Evolutionary conservation across 2,329 filamentous ascomycete species (phyloP).

Genomic region (Stagonosporopsis vannaccii): DNA sequence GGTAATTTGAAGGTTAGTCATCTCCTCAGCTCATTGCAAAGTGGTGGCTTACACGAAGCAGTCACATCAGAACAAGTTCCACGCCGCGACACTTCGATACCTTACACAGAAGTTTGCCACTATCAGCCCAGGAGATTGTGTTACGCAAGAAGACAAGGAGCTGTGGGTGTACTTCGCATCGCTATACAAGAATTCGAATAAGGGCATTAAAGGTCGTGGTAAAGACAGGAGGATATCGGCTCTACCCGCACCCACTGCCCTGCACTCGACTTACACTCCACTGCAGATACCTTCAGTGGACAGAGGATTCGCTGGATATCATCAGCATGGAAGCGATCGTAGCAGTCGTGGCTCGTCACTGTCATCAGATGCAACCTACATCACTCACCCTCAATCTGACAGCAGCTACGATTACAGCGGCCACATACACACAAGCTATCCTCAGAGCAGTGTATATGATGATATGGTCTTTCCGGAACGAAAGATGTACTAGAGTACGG

Average conservation of each 20-base stretch:
- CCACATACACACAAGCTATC: constrained; percentile 35
- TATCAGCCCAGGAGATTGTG: constrained; percentile 66
- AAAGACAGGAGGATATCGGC: constrained; percentile 75
- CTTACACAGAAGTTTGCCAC: constrained; percentile 75
- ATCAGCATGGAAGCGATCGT: constrained; percentile 41
- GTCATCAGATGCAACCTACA: constrained; percentile 37
- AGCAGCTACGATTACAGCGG: constrained; percentile 43
- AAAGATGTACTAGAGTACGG: constrained; percentile 36
- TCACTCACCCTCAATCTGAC: constrained; percentile 29
- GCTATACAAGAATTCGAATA: constrained; percentile 98
- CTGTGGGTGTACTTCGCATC: constrained; percentile 84
- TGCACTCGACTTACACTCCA: constrained; percentile 36
- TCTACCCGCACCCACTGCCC: constrained; percentile 34
- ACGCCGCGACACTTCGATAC: constrained; percentile 73
- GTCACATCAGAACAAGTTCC: constrained; percentile 95
- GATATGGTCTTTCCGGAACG: constrained; percentile 49
- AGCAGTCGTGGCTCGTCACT: constrained; percentile 47
- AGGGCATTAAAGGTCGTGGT: constrained; percentile 95
- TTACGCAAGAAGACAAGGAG: constrained; percentile 74
- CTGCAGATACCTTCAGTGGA: constrained; percentile 30
- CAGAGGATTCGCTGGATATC: constrained; percentile 32
- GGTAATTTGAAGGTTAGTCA: constrained; percentile 83
- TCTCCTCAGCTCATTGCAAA: background rate
- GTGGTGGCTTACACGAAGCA: constrained; percentile 45
- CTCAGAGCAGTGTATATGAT: constrained; percentile 38